Percentiles rank a stretch among this genome's conserved stretches.
Conservation (phyloP, 208 protist genomes). For the Lotmaria passim region DNA sequence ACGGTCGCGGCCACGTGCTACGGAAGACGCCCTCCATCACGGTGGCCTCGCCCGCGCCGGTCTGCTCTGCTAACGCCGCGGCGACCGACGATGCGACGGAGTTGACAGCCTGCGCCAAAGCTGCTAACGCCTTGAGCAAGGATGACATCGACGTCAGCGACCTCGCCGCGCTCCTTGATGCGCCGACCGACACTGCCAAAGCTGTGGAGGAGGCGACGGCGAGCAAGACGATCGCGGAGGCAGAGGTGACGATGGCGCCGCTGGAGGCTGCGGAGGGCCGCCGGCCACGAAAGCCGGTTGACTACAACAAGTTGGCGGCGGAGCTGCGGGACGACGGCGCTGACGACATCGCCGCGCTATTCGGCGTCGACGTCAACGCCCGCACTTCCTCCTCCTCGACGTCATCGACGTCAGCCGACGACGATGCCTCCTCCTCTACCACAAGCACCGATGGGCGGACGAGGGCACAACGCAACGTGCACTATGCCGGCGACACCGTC, state of each 20-base stretch:
- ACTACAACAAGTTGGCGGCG: slow-evolving; percentile 70
- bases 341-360: slow-evolving; percentile 55
- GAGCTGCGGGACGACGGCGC: slow-evolving; percentile 50
- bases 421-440: not conserved
- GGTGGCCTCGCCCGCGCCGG: no score
- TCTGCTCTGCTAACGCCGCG: no score
- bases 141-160: slow-evolving; percentile 29
- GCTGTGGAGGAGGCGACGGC: not conserved
- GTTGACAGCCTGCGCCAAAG: no score
- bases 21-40: slow-evolving; percentile 40
- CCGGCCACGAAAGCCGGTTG: slow-evolving; percentile 45
- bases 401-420: not conserved
- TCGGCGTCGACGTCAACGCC: slow-evolving; percentile 40
- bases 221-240: not conserved
- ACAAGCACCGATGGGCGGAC: not conserved
- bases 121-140: no score
- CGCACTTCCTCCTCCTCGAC: slow-evolving; percentile 29
- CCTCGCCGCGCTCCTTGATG: slow-evolving; percentile 24
- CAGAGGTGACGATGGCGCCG: not conserved
- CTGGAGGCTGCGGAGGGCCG: not conserved
- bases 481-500: slow-evolving; percentile 55
- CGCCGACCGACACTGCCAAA: not conserved
- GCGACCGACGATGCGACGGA: no score
- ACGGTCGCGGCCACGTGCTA: slow-evolving; percentile 67
- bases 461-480: not conserved